Base-by-base conservation (phyloP, 2,329 filamentous ascomycete species). In the Emericellopsis cladophorae region DNA sequence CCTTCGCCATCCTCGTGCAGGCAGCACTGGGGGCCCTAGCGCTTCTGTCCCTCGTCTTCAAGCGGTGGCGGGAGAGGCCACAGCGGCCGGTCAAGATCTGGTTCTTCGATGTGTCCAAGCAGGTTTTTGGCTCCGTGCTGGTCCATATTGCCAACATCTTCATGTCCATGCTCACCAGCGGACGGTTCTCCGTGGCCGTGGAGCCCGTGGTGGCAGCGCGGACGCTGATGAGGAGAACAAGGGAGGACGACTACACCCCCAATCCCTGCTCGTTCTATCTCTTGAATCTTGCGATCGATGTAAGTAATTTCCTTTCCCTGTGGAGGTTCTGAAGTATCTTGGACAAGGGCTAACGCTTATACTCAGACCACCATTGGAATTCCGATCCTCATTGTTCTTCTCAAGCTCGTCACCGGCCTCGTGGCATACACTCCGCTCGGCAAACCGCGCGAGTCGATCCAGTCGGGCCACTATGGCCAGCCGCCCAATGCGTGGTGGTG, bases 241-340 rank as follows among this genome's bases (percentile, higher is more conserved):
- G 9, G 9, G 58, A 59, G 10, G 68, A 74, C 36, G 63, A 64
- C 4, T 84, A 84, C 49, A 68, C 70, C 44, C 89, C 92, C 7
- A 98, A 98, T 51, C 92, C 92, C 9, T 98, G 92, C 65, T 95
- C 88, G 2, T 96, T 94, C 56, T 98, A 98, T 58, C 64, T 98
- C 22, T 68, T 98, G 51, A 98, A 98, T 56, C 62, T 98, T 43
- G 90, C 77, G 36, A 95, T 98, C 48, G 92, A 98, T 64, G 90
- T 95, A 67, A 76, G 87, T 77, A 14, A 5, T 5, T 21, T 5
- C 18, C 18, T 4, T 5, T 21, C 18, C 18, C 18, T 21, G 18
- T 5, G 5, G 18, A 21, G 18, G 18, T 21, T 21, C 18, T 21
- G 5, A 5, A 21, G 18, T 21, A 21, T 21, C 18, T 21, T 21